A percentile compares a stretch with the other conserved stretches of the same genome.
These are phyloP conservation scores for Sideroxylon spinosum DNA, from an alignment of 179 eudicot species.

Conservation along the genomic window DNA sequence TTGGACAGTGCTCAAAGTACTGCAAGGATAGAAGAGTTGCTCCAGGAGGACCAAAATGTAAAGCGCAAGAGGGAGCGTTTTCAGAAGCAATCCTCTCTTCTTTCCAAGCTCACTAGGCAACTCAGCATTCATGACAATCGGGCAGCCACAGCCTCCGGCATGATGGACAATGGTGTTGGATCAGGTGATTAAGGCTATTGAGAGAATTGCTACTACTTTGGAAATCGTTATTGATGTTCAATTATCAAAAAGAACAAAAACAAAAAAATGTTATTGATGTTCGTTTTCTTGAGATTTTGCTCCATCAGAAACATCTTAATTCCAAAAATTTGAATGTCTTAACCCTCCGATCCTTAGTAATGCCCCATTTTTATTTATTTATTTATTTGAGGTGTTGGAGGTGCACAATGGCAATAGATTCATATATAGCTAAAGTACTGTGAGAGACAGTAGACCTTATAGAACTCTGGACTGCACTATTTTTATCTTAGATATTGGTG, in stretches of 20 bases:
- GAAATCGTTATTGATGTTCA: background rate
- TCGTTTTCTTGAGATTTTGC: background rate
- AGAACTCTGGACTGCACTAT: too few relatives aligned
- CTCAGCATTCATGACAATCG: constrained; percentile 90
- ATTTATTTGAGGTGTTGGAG: too few relatives aligned
- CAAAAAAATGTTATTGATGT: background rate
- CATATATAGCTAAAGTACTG: too few relatives aligned
- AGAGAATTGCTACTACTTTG: background rate
- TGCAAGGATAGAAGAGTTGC: constrained; percentile 86
- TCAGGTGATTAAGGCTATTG: constrained; percentile 42
- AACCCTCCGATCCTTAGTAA: too few relatives aligned
- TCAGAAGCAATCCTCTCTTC: constrained; percentile 85
- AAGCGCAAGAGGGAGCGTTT: constrained; percentile 73
- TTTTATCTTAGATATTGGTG: background rate
- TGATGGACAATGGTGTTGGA: constrained; percentile 52
- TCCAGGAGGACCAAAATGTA: constrained; percentile 88
- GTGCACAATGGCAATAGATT: too few relatives aligned
- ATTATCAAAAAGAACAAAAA: too few relatives aligned
- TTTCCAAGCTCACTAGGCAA: constrained; percentile 85
- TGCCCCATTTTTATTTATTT: too few relatives aligned
- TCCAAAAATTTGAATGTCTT: too few relatives aligned
- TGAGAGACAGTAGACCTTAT: too few relatives aligned
- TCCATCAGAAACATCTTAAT: background rate
- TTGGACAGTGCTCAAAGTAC: constrained; percentile 67
- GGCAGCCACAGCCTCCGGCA: constrained; percentile 75